Evolutionary conservation across 106 monocot species (phyloP).

Genomic region (Xerophyta viscosa): DNA sequence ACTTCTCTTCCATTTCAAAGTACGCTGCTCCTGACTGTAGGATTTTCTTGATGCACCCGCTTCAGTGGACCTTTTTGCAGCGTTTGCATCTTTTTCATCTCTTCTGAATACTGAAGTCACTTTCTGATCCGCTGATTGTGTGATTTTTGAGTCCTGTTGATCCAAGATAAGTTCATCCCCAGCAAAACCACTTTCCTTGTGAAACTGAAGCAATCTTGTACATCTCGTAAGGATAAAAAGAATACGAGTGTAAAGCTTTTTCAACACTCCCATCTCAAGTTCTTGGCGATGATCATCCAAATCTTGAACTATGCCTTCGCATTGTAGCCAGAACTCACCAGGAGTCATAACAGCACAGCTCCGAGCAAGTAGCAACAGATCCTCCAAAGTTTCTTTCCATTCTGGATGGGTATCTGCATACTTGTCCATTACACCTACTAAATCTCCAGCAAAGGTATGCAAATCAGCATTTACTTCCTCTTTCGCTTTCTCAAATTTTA

Average conservation of each 20-base stretch:
- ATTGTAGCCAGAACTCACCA: constrained; percentile 74
- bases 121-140: constrained; percentile 52
- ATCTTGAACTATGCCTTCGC: constrained; percentile 77
- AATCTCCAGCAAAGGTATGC: constrained; percentile 54
- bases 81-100: constrained; percentile 24
- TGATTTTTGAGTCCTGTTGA: constrained; percentile 25
- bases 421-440: constrained; percentile 59
- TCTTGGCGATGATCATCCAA: constrained; percentile 85
- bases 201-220: constrained; percentile 81
- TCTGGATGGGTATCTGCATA: constrained; percentile 30
- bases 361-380: constrained; percentile 56
- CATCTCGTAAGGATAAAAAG: constrained; percentile 93
- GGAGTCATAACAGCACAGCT: constrained; percentile 69
- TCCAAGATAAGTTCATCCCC: constrained; percentile 38
- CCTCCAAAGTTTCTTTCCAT: constrained; percentile 70
- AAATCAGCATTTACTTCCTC: constrained; percentile 76
- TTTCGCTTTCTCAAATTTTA: constrained; percentile 71
- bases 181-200: constrained; percentile 43
- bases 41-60: constrained; percentile 58
- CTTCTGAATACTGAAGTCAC: constrained; percentile 11
- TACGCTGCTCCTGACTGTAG: constrained; percentile 88
- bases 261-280: constrained; percentile 55
- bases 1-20: constrained; percentile 80
- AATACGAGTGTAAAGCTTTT: constrained; percentile 82
- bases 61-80: constrained; percentile 32